Conservation (phyloP, 306 rosid genomes). For the Fagus sylvatica region DNA sequence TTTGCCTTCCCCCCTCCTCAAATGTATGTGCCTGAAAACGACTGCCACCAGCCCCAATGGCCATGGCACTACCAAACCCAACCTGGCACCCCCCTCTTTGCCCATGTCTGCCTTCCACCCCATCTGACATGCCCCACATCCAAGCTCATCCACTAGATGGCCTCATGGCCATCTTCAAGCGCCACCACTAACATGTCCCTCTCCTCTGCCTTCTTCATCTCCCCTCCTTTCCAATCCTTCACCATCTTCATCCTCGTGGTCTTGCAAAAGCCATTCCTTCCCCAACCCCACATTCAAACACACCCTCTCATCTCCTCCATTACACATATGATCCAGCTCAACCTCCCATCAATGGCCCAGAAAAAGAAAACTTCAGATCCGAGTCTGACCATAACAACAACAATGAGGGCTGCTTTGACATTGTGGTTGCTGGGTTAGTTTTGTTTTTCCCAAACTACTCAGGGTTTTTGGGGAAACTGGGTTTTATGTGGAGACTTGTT, state of each 20-base stretch:
- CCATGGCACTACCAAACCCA: conserved; percentile 25
- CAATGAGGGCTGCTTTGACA: not conserved
- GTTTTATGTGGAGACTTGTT: conserved; percentile 75
- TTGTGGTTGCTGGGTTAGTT: conserved; percentile 64
- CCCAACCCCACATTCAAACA: not conserved
- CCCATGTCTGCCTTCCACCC: conserved; percentile 65
- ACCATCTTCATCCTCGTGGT: conserved; percentile 77
- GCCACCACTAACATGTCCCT: conserved; percentile 71
- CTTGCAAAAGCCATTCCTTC: conserved; percentile 49
- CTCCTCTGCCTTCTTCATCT: conserved; percentile 59
- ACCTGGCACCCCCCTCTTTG: conserved; percentile 55
- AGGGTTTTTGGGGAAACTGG: conserved; percentile 60
- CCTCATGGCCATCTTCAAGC: conserved; percentile 74
- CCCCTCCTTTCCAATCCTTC: conserved; percentile 71
- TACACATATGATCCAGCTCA: conserved; percentile 31
- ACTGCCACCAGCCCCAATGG: conserved; percentile 56
- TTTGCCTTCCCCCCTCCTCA: conserved; percentile 78
- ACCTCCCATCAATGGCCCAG: conserved; percentile 65
- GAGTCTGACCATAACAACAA: not conserved
- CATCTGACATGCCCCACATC: conserved; percentile 69
- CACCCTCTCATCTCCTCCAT: conserved; percentile 40
- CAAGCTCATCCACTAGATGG: conserved; percentile 64
- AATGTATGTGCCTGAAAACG: conserved; percentile 15
- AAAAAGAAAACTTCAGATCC: conserved; percentile 41
- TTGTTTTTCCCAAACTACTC: conserved; percentile 80